These are phyloP conservation scores for Teratosphaeria nubilosa DNA, from an alignment of 2,329 filamentous ascomycete genomes.

Conservation along the genomic window DNA sequence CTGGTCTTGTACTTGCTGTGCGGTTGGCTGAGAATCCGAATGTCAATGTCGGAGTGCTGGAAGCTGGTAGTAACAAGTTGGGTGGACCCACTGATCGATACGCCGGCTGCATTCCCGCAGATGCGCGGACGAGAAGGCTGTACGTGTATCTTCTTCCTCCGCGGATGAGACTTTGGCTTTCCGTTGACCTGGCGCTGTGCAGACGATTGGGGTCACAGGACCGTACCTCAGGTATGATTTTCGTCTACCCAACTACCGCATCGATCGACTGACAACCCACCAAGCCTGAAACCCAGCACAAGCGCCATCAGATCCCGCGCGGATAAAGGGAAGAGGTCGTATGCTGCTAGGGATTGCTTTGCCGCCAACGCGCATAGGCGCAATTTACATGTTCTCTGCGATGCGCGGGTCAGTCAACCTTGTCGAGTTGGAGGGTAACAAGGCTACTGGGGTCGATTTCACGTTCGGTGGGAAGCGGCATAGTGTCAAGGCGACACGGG, in stretches of 20 bases:
- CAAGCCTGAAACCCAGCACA: slow-evolving; percentile 13
- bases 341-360: slow-evolving; percentile 25
- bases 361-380: slow-evolving; percentile 18
- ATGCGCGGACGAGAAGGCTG: background rate
- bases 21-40: slow-evolving; percentile 21
- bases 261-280: background rate
- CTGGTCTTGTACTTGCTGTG: slow-evolving; percentile 22
- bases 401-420: slow-evolving; percentile 20
- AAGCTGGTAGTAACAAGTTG: slow-evolving; percentile 19
- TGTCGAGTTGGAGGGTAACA: slow-evolving; percentile 20
- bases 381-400: slow-evolving; percentile 24
- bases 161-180: background rate
- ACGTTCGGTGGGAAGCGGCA: slow-evolving; percentile 27
- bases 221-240: slow-evolving; percentile 5
- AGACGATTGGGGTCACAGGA: slow-evolving; percentile 8
- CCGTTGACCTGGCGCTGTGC: slow-evolving; percentile 5
- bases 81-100: slow-evolving; percentile 8
- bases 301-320: slow-evolving; percentile 23
- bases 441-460: slow-evolving; percentile 32
- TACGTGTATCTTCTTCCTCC: background rate
- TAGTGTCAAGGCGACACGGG: slow-evolving; percentile 32
- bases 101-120: background rate
- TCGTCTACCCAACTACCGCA: background rate
- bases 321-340: slow-evolving; percentile 19
- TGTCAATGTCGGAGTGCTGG: slow-evolving; percentile 24